phyloP scores from a whole-genome alignment of 1,139 yeast species.

The Hyphopichia burtonii region DNA sequence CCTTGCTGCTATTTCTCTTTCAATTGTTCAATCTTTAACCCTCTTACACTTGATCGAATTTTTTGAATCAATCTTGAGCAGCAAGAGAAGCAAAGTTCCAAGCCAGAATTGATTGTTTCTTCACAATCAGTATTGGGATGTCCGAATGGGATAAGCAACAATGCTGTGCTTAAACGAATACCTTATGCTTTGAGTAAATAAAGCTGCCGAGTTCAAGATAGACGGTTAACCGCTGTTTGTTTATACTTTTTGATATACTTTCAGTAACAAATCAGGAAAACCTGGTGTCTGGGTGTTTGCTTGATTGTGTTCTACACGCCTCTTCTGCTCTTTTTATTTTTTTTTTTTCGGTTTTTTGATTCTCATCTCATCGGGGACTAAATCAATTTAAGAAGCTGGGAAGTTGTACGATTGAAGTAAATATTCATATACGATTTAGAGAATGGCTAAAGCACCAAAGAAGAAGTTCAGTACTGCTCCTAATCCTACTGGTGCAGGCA shows the following conservation, averaged over 20 bases:
- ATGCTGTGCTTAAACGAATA: neutral
- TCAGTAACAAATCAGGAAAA: neutral
- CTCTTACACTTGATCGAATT: too few species aligned
- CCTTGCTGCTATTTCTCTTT: too few species aligned
- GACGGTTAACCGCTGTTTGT: neutral
- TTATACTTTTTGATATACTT: neutral
- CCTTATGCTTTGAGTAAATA: neutral
- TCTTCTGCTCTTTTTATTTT: neutral
- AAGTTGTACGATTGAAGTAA: neutral
- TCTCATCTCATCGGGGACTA: neutral
- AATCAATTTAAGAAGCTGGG: neutral
- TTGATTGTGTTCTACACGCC: neutral
- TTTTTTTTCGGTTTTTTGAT: neutral
- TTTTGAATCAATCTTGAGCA: neutral
- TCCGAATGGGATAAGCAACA: neutral
- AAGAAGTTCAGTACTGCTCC: conserved; percentile 49
- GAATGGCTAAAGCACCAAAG: conserved; percentile 57
- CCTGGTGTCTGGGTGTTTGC: neutral
- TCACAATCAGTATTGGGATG: neutral
- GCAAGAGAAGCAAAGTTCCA: conserved; percentile 1
- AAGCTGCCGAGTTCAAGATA: neutral
- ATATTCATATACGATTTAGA: neutral
- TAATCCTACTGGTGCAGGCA: conserved; percentile 40
- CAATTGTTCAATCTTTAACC: too few species aligned
- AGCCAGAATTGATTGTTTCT: neutral